These are phyloP conservation scores for Pneumocystis canis DNA, from an alignment of 1,139 yeast genomes.

Conservation along the genomic window DNA sequence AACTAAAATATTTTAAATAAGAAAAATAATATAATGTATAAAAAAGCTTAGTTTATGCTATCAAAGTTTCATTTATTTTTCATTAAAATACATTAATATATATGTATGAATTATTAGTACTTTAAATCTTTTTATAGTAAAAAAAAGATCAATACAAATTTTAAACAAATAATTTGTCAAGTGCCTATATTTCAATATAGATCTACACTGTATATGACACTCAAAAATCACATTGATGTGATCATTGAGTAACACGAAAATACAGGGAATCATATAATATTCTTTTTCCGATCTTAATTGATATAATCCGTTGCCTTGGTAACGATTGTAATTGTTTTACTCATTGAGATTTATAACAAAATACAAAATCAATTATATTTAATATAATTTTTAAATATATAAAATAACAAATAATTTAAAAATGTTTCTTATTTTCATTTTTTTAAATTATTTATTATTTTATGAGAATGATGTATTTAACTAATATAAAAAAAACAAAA, in stretches of 20 bases:
- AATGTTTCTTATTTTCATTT: not conserved
- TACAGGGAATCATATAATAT: not conserved
- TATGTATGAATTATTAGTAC: not conserved
- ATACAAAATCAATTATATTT: too few relatives aligned
- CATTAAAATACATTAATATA: not conserved
- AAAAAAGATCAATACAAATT: not conserved
- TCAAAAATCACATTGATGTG: not conserved
- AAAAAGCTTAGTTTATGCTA: not conserved
- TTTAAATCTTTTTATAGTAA: not conserved
- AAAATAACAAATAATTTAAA: not conserved
- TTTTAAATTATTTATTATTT: not conserved
- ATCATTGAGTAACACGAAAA: not conserved
- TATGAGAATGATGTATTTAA: not conserved
- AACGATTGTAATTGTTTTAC: not conserved
- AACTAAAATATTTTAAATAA: not conserved
- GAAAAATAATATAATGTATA: not conserved
- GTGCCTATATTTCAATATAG: not conserved
- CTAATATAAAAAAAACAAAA: not conserved
- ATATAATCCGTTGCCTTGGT: not conserved
- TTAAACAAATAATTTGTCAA: not conserved
- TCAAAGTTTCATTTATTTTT: not conserved
- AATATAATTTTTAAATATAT: not conserved
- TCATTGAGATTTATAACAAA: too few relatives aligned
- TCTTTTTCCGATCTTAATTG: not conserved
- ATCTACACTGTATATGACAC: conserved; percentile 1